These are phyloP conservation scores for Cercospora zeina DNA, from an alignment of 2,329 filamentous ascomycete species.

Conservation along the genomic window DNA sequence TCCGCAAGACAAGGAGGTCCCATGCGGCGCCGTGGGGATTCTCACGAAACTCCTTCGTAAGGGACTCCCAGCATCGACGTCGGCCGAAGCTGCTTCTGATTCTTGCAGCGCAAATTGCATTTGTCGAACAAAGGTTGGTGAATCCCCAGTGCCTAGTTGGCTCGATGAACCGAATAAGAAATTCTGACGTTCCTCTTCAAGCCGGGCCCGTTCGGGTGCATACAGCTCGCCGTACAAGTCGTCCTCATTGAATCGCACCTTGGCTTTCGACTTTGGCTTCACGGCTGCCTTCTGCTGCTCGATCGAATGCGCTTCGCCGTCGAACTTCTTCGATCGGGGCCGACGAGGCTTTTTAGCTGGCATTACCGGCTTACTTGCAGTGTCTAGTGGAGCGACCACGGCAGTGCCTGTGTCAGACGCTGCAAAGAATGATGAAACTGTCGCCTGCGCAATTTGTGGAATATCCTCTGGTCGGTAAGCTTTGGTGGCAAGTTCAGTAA, in stretches of 20 bases:
- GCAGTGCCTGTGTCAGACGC: constrained; percentile 16
- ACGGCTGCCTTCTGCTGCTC: constrained; percentile 24
- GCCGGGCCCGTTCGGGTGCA: constrained; percentile 68
- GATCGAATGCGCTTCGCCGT: constrained; percentile 5
- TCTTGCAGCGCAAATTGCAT: constrained; percentile 62
- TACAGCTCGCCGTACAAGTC: constrained; percentile 49
- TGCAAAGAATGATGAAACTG: constrained; percentile 51
- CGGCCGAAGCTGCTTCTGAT: constrained; percentile 51
- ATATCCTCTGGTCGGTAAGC: constrained; percentile 56
- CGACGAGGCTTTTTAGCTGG: constrained; percentile 35
- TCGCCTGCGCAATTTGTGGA: constrained; percentile 29
- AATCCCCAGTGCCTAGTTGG: constrained; percentile 73
- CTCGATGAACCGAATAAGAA: constrained; percentile 86
- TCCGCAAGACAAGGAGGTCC: constrained; percentile 35
- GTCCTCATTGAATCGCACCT: constrained; percentile 31
- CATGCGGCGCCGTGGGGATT: constrained; percentile 36
- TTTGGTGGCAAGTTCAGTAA: constrained; percentile 75
- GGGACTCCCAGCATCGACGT: constrained; percentile 15
- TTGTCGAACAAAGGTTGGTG: constrained; percentile 64
- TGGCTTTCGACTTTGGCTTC: constrained; percentile 43
- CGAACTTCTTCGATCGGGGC: constrained; percentile 29
- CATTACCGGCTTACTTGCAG: background rate
- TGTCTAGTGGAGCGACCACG: background rate
- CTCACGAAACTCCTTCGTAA: constrained; percentile 29
- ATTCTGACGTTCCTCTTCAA: constrained; percentile 67